phyloP scores from a whole-genome alignment of 2,329 filamentous ascomycete genomes.

The Paramyrothecium roridum region DNA sequence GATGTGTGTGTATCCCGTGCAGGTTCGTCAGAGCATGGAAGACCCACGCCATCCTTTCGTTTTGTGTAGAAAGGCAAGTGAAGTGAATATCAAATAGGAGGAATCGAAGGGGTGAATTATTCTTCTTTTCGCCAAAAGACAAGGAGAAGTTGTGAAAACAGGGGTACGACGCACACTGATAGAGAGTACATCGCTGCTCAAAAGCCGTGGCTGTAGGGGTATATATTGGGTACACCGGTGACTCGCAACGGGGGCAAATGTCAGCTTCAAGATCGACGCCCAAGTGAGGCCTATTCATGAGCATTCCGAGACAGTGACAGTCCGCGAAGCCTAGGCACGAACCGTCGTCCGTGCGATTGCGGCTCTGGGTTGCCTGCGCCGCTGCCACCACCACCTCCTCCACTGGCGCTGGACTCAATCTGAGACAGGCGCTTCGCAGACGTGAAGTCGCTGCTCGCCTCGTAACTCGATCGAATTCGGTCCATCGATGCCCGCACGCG shows the following conservation, averaged over 20 bases:
- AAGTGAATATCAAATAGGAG: not conserved
- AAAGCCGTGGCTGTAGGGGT: no score
- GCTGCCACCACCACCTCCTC: conserved; percentile 4
- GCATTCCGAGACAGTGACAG: conserved; percentile 40
- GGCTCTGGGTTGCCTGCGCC: not conserved
- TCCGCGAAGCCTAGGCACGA: conserved; percentile 36
- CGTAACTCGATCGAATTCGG: conserved; percentile 76
- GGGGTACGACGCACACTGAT: no score
- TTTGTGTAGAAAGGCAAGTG: not conserved
- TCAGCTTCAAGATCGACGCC: not conserved
- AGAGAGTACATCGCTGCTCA: no score
- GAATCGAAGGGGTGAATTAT: no score
- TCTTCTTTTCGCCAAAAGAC: no score
- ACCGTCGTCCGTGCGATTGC: conserved; percentile 12
- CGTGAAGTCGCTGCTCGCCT: conserved; percentile 86
- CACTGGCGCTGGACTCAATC: conserved; percentile 67
- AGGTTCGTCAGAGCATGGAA: not conserved
- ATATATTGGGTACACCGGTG: no score
- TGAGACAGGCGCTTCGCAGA: conserved; percentile 81
- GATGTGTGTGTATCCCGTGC: no score
- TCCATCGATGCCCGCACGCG: conserved; percentile 86
- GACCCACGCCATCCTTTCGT: not conserved
- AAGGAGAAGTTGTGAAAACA: no score
- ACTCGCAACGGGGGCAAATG: no score
- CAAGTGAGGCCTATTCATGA: conserved; percentile 23